phyloP scores from a whole-genome alignment of 306 rosid genomes.

The peach (Prunus persica) region Prunus_persica_NCBIv2 NC_034012.1:6579501-6580000 shows the following conservation, averaged over 20 bases:
- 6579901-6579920: background rate
- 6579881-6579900: background rate
- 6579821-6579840: conserved; percentile 2
- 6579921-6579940: background rate
- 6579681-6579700: background rate
- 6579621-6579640: background rate
- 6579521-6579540: too few species aligned
- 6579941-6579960: background rate
- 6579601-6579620: background rate
- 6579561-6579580: too few species aligned
- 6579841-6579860: conserved; percentile 1
- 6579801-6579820: background rate
- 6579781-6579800: conserved; percentile 8
- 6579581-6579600: background rate
- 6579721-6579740: background rate
- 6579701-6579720: background rate
- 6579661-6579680: background rate
- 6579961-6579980: background rate
- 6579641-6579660: background rate
- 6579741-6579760: background rate
- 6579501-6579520: too few species aligned
- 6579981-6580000: conserved; percentile 7
- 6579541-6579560: too few species aligned
- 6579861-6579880: background rate
- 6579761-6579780: background rate